Base-by-base conservation (phyloP, 768 basidiomycete species). In the Kwoniella sp. region DNA sequence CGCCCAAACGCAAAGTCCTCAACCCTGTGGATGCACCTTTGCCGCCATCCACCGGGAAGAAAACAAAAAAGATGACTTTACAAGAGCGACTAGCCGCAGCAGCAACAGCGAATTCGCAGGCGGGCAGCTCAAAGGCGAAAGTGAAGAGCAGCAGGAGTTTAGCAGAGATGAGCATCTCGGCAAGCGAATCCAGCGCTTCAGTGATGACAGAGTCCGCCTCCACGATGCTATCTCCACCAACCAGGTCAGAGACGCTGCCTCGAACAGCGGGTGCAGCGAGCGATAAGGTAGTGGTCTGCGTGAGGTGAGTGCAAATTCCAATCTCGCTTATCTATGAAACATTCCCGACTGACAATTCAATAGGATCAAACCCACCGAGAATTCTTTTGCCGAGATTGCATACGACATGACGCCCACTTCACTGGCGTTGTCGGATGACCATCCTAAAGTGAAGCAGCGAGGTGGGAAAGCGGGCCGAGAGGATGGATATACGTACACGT, bases 401-500 rank as follows among this genome's bases (percentile, higher is more conserved):
- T 80, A 80, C 60, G 75, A 78, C 15, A 59, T 76, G n/a, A 60
- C 72, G 2, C 59, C 62, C 4, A 76, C 71, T 0, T 77, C 75
- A 1, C 66, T 80, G 9, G 62, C 67, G 5, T 63, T 80, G 13
- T 72, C 76, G 11, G 73, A 76, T 23, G 45, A 73, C 25, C 79
- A 80, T 68, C 78, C 79, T 13, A 79, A 76, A 47, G 76, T 80
- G 11, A 58, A 70, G 34, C 75, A 78, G 61, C 60, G 79, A 48
- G 78, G 78, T 7, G 75, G 79, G 8, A 80, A 80, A 59, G 67
- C 74, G 7, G 77, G 77, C 1, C 55, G 79, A 56, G 76, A 77
- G 63, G 67, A 70, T 30, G 78, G 77, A 52, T 80, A 80, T 56
- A 75, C 70, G 0, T 78, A 79, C 59, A 73, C 68, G 1, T 79